These are phyloP conservation scores for Cladophialophora psammophila DNA, from an alignment of 2,329 filamentous ascomycete genomes.

Conservation along the genomic window DNA sequence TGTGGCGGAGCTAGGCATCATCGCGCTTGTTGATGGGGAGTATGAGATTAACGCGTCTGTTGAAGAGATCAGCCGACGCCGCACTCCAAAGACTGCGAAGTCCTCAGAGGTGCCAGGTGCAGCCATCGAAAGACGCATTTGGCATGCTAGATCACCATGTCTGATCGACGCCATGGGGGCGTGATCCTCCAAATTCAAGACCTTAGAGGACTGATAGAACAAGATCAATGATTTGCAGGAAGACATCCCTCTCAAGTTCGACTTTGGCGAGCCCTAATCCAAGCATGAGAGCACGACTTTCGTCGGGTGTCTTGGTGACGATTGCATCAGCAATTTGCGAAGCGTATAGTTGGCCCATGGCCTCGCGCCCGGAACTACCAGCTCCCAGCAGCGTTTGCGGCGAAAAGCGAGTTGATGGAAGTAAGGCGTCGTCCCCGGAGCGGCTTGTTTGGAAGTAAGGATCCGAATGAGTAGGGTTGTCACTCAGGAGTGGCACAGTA, in stretches of 20 bases:
- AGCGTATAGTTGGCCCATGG: conserved; percentile 84
- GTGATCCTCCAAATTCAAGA: neutral
- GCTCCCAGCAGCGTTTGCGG: conserved; percentile 87
- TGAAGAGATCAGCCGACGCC: conserved; percentile 69
- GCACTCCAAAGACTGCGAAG: conserved; percentile 31
- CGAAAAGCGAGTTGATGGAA: conserved; percentile 83
- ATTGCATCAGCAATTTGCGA: conserved; percentile 87
- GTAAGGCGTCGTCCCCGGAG: conserved; percentile 62
- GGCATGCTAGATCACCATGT: conserved; percentile 46
- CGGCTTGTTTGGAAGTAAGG: conserved; percentile 47
- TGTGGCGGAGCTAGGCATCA: conserved; percentile 72
- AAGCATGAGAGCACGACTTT: conserved; percentile 66
- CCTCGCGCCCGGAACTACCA: conserved; percentile 79
- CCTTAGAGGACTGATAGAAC: conserved; percentile 39
- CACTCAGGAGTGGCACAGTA: conserved; percentile 72
- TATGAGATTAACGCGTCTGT: conserved; percentile 83
- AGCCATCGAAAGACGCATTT: conserved; percentile 42
- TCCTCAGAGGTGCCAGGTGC: conserved; percentile 36
- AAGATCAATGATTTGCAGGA: conserved; percentile 39
- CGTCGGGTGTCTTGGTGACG: conserved; percentile 70
- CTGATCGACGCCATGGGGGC: conserved; percentile 40
- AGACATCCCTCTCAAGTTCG: conserved; percentile 39
- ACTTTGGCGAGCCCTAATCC: conserved; percentile 44
- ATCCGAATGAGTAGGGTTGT: conserved; percentile 62
- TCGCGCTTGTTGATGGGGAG: conserved; percentile 77